phyloP scores from a whole-genome alignment of 83 land plant species.

The Diphasiastrum complanatum region DNA sequence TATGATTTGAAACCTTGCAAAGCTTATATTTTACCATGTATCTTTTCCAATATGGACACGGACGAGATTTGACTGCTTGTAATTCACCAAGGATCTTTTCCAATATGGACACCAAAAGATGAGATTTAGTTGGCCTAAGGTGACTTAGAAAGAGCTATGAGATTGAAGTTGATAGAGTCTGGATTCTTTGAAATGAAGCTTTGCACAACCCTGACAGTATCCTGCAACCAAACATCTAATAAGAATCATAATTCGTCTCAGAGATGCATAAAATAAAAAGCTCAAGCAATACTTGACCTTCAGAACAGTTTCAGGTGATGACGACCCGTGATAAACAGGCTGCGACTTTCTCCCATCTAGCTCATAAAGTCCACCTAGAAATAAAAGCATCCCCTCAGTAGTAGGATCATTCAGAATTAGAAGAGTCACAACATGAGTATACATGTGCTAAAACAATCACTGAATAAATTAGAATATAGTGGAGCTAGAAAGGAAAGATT shows the following conservation, averaged over 20 bases:
- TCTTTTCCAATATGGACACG: too few species aligned
- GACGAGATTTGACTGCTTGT: too few species aligned
- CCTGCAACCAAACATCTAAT: slow-evolving; percentile 38
- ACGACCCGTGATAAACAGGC: slow-evolving; percentile 72
- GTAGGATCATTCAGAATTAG: neutral
- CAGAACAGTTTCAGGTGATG: slow-evolving; percentile 58
- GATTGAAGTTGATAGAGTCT: slow-evolving; percentile 81
- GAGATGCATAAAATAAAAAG: slow-evolving; percentile 5
- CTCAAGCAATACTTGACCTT: slow-evolving; percentile 36
- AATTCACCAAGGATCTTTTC: too few species aligned
- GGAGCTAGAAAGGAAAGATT: too few species aligned
- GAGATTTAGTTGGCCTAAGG: too few species aligned
- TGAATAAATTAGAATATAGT: too few species aligned
- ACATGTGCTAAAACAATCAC: too few species aligned
- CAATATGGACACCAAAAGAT: too few species aligned
- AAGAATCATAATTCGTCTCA: neutral
- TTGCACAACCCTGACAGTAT: slow-evolving; percentile 73
- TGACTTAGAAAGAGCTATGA: slow-evolving; percentile 73
- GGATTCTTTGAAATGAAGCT: slow-evolving; percentile 61
- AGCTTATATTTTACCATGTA: too few species aligned
- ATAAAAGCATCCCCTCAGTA: neutral
- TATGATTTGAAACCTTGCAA: too few species aligned
- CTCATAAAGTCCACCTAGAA: slow-evolving; percentile 75
- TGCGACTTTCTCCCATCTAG: slow-evolving; percentile 78
- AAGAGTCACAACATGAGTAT: neutral